phyloP scores from a whole-genome alignment of 129 eudicot genomes.

The Solidago caesia region DNA sequence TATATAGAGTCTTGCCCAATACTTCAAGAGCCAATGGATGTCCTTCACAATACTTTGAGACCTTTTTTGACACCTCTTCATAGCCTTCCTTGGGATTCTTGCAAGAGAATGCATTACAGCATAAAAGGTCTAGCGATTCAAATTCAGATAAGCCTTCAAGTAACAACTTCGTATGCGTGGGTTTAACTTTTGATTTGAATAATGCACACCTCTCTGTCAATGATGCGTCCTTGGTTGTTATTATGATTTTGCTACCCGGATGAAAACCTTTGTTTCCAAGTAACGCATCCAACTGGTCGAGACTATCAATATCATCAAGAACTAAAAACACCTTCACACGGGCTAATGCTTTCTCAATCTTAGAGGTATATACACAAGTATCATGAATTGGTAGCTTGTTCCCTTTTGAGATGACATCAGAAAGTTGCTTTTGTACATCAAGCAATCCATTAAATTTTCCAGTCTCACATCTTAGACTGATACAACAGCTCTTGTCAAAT shows the following conservation, averaged over 20 bases:
- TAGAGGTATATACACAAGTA: neutral
- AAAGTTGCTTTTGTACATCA: slow-evolving; percentile 11
- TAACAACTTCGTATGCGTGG: neutral
- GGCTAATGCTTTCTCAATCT: neutral
- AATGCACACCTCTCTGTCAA: neutral
- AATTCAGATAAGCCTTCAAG: neutral
- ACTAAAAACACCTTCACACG: neutral
- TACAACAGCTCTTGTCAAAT: neutral
- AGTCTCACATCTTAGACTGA: neutral
- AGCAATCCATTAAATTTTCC: neutral
- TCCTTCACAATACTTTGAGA: neutral
- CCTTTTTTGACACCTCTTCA: neutral
- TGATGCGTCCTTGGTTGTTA: neutral
- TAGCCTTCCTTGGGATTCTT: neutral
- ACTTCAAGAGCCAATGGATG: neutral
- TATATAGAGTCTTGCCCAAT: neutral
- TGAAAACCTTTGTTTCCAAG: slow-evolving; percentile 1
- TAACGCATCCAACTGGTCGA: neutral
- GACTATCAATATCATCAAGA: neutral
- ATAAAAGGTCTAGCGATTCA: neutral
- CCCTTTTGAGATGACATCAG: neutral
- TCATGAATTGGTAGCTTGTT: neutral
- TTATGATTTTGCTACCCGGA: neutral
- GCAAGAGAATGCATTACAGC: neutral
- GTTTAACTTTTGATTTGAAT: neutral